Evolutionary conservation across 257 asterid species (phyloP).

Genomic region (Prunella vulgaris): DNA sequence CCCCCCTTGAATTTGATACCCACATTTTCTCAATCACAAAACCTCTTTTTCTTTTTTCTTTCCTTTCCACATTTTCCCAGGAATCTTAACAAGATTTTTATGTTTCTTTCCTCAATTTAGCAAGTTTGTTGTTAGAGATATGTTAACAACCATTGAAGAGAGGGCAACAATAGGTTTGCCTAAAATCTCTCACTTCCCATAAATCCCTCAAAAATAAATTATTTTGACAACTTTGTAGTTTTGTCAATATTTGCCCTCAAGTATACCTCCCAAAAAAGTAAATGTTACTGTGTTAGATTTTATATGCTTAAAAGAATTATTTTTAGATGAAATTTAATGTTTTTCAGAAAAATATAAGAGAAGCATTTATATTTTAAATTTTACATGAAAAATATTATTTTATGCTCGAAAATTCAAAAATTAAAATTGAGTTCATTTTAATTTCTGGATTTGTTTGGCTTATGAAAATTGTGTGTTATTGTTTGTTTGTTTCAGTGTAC

Average conservation of each 20-base stretch:
- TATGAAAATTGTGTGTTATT: too few species aligned
- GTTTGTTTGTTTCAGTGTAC: background rate
- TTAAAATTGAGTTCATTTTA: too few species aligned
- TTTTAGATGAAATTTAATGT: background rate
- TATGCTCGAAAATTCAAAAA: too few species aligned
- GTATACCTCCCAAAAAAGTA: too few species aligned
- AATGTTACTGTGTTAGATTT: too few species aligned
- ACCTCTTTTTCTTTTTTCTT: background rate
- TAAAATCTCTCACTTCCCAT: slow-evolving; percentile 28
- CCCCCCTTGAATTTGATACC: slow-evolving; percentile 35
- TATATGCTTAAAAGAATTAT: too few species aligned
- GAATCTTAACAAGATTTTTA: background rate
- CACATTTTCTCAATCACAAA: slow-evolving; percentile 43
- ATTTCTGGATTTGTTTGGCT: too few species aligned
- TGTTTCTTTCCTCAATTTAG: slow-evolving; percentile 3
- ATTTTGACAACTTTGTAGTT: background rate
- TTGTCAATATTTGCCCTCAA: background rate
- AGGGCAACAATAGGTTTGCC: slow-evolving; percentile 23
- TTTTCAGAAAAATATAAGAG: background rate
- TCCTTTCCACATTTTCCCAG: background rate
- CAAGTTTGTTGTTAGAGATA: slow-evolving; percentile 16
- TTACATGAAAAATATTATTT: background rate
- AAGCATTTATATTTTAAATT: background rate
- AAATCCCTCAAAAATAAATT: background rate
- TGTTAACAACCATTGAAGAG: slow-evolving; percentile 24